Base-by-base conservation (phyloP, 345 rosid genomes). In the Xanthoceras sorbifolium region DNA sequence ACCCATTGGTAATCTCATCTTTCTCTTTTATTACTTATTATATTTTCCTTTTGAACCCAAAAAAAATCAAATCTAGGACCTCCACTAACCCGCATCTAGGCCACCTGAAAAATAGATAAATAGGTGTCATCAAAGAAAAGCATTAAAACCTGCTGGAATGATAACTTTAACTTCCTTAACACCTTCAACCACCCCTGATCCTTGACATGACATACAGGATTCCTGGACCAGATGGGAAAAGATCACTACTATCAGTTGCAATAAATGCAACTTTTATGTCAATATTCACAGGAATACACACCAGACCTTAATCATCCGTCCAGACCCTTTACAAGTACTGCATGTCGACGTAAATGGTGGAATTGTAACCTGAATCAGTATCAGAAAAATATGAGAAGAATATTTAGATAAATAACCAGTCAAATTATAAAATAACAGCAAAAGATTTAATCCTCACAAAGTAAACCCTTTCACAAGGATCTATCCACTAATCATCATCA, bases 271-370 rank as follows among this genome's bases (percentile, higher is more conserved):
- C 36, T 76, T 3, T 17, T 44, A 48, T 36, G 14, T 1, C 69
- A 12, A 18, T 40, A 40, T 70, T 61, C 15, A 50, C 60, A 44
- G 28, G 57, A 73, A 78, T 77, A 72, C 64, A 52, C 66, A 65
- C 67, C 81, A 66, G 73, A 95, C 99, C 99, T 90, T 83, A 61
- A 93, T 84, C 73, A 90, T 77, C 63, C 77, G 83, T 73, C 97
- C 96, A 3, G 83, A 79, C 73, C 99, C 99, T 68, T 86, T 90
- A 82, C 98, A 95, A 36, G 86, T 80, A 79, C 82, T 84, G 81
- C 99, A 93, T 66, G 88, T 84, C 80, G 99, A 79, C 67, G 92
- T 90, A 85, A 95, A 95, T 61, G 98, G 99, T 85, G 99, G 98
- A 84, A 93, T 76, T 26, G 97, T 93, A 60, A 95, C 87, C 99